Evolutionary conservation across 768 basidiomycete species (phyloP).

Genomic region (Rhodotorula taiwanensis): DNA sequence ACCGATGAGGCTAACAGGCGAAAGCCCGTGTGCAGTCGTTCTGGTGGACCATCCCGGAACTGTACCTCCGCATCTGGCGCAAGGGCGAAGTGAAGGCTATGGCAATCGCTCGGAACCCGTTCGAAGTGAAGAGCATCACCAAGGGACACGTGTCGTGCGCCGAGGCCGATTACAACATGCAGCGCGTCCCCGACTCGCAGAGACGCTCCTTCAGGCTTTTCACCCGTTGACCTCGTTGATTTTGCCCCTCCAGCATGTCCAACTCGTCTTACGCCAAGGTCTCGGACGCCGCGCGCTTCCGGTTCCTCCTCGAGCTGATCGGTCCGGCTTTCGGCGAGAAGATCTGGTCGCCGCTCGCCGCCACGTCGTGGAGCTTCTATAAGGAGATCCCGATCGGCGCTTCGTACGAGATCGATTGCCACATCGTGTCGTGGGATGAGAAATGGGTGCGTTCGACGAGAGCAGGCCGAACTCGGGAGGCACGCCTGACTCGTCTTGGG

Average conservation of each 20-base stretch:
- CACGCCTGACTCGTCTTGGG: too few relatives aligned
- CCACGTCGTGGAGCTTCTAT: slow-evolving; percentile 22
- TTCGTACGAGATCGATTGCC: slow-evolving; percentile 25
- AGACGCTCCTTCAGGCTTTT: too few relatives aligned
- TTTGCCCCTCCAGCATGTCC: slow-evolving; percentile 28
- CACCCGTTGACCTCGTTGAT: too few relatives aligned
- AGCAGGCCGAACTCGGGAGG: too few relatives aligned
- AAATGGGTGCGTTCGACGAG: slow-evolving; percentile 27
- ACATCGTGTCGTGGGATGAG: slow-evolving; percentile 22
- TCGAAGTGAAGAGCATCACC: slow-evolving; percentile 10
- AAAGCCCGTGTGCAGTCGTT: background rate
- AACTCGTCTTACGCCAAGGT: slow-evolving; percentile 29
- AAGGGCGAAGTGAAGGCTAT: slow-evolving; percentile 17
- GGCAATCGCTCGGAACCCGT: slow-evolving; percentile 22
- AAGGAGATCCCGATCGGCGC: slow-evolving; percentile 28
- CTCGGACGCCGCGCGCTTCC: slow-evolving; percentile 23
- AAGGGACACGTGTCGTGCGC: slow-evolving; percentile 8
- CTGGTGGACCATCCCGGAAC: slow-evolving; percentile 13
- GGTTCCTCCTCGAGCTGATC: slow-evolving; percentile 25
- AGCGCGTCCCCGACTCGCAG: slow-evolving; percentile 6
- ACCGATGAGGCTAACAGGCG: slow-evolving; percentile 6
- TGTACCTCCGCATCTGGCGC: slow-evolving; percentile 14
- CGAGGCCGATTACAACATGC: slow-evolving; percentile 23
- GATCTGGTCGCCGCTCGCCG: slow-evolving; percentile 16
- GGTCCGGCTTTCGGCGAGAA: slow-evolving; percentile 15